These are phyloP conservation scores for Alternaria solani DNA, from an alignment of 2,329 filamentous ascomycete genomes.

Conservation along the genomic window DNA sequence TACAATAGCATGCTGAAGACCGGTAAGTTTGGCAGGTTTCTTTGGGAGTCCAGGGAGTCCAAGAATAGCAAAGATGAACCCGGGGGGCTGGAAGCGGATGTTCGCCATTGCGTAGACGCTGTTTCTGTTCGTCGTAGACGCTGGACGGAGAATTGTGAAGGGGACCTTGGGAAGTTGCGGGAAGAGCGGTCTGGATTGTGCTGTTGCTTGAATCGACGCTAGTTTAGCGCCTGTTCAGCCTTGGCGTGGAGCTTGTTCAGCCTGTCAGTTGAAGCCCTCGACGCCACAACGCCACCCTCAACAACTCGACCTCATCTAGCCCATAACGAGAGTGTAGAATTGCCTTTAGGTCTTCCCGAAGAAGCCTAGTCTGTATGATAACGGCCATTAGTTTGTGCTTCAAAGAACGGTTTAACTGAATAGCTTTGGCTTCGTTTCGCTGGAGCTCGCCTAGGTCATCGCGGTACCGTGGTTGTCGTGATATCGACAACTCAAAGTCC, in stretches of 20 bases:
- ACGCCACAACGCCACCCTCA: constrained; percentile 4
- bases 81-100: not conserved
- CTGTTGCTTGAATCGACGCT: constrained; percentile 5
- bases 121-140: not conserved
- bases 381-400: no score
- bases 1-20: constrained; percentile 18
- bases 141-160: not conserved
- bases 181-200: constrained; percentile 14
- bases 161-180: constrained; percentile 5
- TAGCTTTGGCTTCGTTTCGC: no score
- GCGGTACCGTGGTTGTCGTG: no score
- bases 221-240: constrained; percentile 4
- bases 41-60: constrained; percentile 1
- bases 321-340: not conserved
- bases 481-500: no score
- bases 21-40: constrained; percentile 9
- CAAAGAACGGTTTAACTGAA: no score
- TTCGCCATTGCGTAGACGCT: not conserved
- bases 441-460: no score
- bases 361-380: no score
- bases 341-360: no score
- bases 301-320: constrained; percentile 6
- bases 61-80: constrained; percentile 12
- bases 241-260: constrained; percentile 8
- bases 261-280: constrained; percentile 4